Evolutionary conservation across 2,329 filamentous ascomycete species (phyloP), one percentile per base, ranked within the genome.

Genomic region (Phyllosticta citribraziliensis): DNA sequence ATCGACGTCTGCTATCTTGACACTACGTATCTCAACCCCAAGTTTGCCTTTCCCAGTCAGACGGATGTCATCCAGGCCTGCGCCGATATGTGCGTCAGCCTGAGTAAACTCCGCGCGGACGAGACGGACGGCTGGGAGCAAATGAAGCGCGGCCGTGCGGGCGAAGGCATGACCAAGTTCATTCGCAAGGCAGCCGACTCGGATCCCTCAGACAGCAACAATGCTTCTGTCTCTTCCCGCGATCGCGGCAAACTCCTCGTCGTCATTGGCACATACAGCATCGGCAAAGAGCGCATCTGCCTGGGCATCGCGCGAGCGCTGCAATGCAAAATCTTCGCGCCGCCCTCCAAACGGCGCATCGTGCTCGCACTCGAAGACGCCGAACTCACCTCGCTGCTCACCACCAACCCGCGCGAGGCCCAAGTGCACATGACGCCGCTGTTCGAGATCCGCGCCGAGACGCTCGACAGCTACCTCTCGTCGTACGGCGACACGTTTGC

Each of bases 391-490:
- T 81, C 83, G 0, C 82, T 91, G 3, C 82, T 99, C 68, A 99
- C 94, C 0, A 80, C 81, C 8, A 79, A 97, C 70, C 91, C 94
- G 0, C 77, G 82, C 22, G 89, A 90, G 67, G 94, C 94, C 0
- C 93, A 97, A 73, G 91, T 99, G 0, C 94, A 99, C 75, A 97
- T 99, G 92, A 95, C 96, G 67, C 91, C 89, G 68, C 80, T 99
- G 10, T 94, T 94, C 80, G 93, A 97, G 73, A 91, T 99, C 66
- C 87, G 91, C 25, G 86, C 91, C 35, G 92, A 97, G 66, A 96
- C 93, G 0, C 80, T 99, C 1, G 86, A 90, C 65, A 92, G 96
- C 63, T 99, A 99, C 69, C 82, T 97, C 5, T 84, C 87, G 67
- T 81, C 83, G 40, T 89, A 91, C 76, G 88, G 87, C 64, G 87